A percentile compares a stretch with the other conserved stretches of the same genome.
phyloP scores from a whole-genome alignment of 805 yeast species.

The Wickerhamiella allomyrinae region DNA sequence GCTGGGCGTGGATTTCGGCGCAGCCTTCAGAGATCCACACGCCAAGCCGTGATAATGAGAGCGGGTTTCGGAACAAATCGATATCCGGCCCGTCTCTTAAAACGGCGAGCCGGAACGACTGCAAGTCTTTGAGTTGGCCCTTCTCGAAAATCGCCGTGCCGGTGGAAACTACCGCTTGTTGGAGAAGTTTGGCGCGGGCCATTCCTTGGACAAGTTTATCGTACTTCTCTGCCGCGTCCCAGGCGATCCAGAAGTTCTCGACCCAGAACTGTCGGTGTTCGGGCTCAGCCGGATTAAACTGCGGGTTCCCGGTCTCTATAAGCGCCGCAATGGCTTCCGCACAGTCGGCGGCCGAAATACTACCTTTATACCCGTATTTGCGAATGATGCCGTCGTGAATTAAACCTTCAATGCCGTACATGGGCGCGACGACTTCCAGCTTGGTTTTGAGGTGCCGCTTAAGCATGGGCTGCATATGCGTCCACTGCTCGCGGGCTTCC shows the following conservation, averaged over 20 bases:
- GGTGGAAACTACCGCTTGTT: slow-evolving; percentile 68
- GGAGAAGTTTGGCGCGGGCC: slow-evolving; percentile 70
- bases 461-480: slow-evolving; percentile 67
- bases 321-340: slow-evolving; percentile 80
- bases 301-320: slow-evolving; percentile 34
- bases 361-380: slow-evolving; percentile 76
- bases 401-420: slow-evolving; percentile 71
- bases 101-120: slow-evolving; percentile 74
- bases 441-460: slow-evolving; percentile 60
- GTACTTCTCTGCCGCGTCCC: slow-evolving; percentile 45
- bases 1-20: slow-evolving; percentile 55
- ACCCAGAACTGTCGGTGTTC: slow-evolving; percentile 49
- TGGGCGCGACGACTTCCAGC: slow-evolving; percentile 53
- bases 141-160: slow-evolving; percentile 85
- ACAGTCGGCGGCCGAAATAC: slow-evolving; percentile 81
- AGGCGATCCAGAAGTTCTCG: slow-evolving; percentile 52
- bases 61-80: slow-evolving; percentile 66
- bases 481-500: slow-evolving; percentile 86
- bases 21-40: slow-evolving; percentile 84
- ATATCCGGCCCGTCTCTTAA: slow-evolving; percentile 80
- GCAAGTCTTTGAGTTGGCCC: slow-evolving; percentile 59
- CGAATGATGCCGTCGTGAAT: slow-evolving; percentile 77
- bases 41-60: slow-evolving; percentile 71
- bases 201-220: slow-evolving; percentile 54
- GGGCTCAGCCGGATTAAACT: not conserved